Evolutionary conservation across 371 early-diverging fungal species (phyloP).

Genomic region (Mucor indicus): DNA sequence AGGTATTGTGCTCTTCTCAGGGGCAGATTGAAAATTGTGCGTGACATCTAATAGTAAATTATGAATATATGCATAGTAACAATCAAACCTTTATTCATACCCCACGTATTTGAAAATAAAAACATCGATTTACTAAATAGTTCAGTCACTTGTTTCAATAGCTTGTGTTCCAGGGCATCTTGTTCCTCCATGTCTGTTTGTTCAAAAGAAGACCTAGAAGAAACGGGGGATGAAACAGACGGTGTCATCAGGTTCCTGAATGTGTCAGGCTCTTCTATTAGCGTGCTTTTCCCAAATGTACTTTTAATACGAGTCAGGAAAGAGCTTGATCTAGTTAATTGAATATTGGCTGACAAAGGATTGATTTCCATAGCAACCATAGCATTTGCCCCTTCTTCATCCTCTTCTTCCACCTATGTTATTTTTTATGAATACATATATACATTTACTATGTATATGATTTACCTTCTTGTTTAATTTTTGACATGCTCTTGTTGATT

Average conservation of each 20-base stretch:
- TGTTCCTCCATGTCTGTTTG: slow-evolving; percentile 21
- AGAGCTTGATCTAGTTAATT: slow-evolving; percentile 18
- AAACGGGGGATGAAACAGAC: slow-evolving; percentile 13
- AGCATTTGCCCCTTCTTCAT: slow-evolving; percentile 10
- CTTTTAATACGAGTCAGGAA: slow-evolving; percentile 25
- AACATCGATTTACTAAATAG: slow-evolving; percentile 63
- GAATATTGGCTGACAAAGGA: no score
- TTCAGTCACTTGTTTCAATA: slow-evolving; percentile 60
- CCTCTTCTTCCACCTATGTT: background rate
- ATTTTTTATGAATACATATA: no score
- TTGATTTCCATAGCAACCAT: background rate
- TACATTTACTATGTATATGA: no score
- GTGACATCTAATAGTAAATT: slow-evolving; percentile 31
- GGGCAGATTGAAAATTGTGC: slow-evolving; percentile 36
- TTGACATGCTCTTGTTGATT: slow-evolving; percentile 25
- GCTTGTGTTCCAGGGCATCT: slow-evolving; percentile 48
- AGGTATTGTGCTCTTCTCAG: slow-evolving; percentile 21
- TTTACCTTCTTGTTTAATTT: slow-evolving; percentile 19
- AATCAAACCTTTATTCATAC: slow-evolving; percentile 19
- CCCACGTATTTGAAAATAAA: slow-evolving; percentile 61
- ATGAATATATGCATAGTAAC: background rate
- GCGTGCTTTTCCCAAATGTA: slow-evolving; percentile 13
- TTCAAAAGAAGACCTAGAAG: slow-evolving; percentile 6
- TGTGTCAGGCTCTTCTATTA: slow-evolving; percentile 15
- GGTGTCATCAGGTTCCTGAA: slow-evolving; percentile 10